Evolutionary conservation across 176 grass and related monocot species (phyloP).

Genomic region (Canna indica): DNA sequence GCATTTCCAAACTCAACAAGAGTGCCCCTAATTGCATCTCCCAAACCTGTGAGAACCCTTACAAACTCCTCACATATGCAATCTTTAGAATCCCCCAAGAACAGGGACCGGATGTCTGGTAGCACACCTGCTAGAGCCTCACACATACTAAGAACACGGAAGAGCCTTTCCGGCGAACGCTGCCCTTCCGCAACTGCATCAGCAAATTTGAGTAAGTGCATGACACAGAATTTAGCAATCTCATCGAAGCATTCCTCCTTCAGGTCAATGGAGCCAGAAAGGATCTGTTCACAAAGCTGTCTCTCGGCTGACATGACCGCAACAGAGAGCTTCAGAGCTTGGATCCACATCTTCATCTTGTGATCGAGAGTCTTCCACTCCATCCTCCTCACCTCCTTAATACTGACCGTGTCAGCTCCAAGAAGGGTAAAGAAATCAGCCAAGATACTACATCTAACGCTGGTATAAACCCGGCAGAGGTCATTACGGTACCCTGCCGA

Average conservation of each 20-base stretch:
- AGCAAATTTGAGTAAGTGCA: constrained; percentile 86
- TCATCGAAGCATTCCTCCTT: constrained; percentile 81
- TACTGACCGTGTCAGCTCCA: constrained; percentile 67
- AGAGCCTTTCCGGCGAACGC: constrained; percentile 61
- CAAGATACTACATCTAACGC: constrained; percentile 54
- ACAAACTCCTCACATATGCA: constrained; percentile 52
- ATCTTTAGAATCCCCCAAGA: constrained; percentile 46
- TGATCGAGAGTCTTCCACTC: constrained; percentile 70
- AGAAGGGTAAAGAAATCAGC: constrained; percentile 61
- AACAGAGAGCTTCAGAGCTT: constrained; percentile 58
- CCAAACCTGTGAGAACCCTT: constrained; percentile 50
- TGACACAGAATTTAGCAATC: constrained; percentile 60
- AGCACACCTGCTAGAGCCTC: constrained; percentile 62
- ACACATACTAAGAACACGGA: constrained; percentile 77
- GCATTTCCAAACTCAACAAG: constrained; percentile 58
- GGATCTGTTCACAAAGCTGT: constrained; percentile 49
- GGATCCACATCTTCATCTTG: constrained; percentile 94
- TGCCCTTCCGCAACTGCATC: constrained; percentile 79
- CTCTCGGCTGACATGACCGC: constrained; percentile 52
- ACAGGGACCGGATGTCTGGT: constrained; percentile 49
- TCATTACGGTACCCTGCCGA: constrained; percentile 52
- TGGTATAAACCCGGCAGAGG: constrained; percentile 72
- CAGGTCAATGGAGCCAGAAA: constrained; percentile 26
- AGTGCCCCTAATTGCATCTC: constrained; percentile 53
- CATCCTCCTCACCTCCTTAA: constrained; percentile 76